phyloP scores from a whole-genome alignment of 1,284 basidiomycete genomes.

The Tetrapyrgos nigripes region DNA sequence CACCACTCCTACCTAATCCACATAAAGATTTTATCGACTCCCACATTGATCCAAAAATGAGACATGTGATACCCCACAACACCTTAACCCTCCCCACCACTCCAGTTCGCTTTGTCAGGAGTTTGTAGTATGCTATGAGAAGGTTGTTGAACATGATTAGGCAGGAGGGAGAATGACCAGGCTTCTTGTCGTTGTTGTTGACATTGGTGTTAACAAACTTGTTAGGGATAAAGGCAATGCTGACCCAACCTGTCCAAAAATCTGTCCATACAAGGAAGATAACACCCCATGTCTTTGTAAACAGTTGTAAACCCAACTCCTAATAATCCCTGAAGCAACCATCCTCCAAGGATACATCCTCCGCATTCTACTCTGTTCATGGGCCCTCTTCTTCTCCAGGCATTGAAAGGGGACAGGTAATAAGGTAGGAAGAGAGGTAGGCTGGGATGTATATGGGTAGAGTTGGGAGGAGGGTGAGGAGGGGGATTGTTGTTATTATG shows the following conservation, averaged over 20 bases:
- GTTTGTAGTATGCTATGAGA: neutral
- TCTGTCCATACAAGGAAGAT: constrained; percentile 4
- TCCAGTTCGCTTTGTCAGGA: constrained; percentile 30
- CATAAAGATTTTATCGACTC: constrained; percentile 14
- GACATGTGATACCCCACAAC: constrained; percentile 31
- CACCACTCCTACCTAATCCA: constrained; percentile 11
- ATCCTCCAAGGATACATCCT: constrained; percentile 47
- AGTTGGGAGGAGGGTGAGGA: constrained; percentile 39
- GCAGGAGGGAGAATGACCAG: neutral
- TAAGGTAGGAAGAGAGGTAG: constrained; percentile 40
- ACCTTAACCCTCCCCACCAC: constrained; percentile 25
- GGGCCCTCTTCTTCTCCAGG: constrained; percentile 47
- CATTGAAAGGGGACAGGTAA: constrained; percentile 34
- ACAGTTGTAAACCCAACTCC: constrained; percentile 13
- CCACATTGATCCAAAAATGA: constrained; percentile 33
- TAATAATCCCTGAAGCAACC: constrained; percentile 22
- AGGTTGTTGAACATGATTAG: neutral
- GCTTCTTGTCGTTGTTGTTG: too few species aligned
- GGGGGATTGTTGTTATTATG: constrained; percentile 28
- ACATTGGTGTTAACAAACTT: neutral
- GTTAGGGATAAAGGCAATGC: constrained; percentile 1
- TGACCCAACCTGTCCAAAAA: neutral
- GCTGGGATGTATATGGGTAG: constrained; percentile 43
- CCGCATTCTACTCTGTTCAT: constrained; percentile 48
- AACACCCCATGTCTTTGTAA: constrained; percentile 3